These are phyloP conservation scores for Hymenoscyphus occultus DNA, from an alignment of 2,329 filamentous ascomycete genomes.

Conservation along the genomic window DNA sequence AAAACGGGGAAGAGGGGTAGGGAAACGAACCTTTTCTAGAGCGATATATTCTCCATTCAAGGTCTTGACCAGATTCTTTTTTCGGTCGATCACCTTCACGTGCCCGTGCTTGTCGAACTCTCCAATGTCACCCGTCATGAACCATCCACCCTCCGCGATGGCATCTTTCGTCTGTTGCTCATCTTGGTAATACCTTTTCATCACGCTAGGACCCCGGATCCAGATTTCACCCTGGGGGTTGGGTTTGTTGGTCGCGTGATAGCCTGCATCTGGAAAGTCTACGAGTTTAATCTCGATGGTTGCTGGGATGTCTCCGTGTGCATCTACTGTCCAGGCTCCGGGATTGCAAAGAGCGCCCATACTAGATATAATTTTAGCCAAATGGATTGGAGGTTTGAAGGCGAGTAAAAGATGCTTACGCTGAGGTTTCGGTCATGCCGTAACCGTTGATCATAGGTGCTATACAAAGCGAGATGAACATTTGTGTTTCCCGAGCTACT, in stretches of 20 bases:
- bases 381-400: not conserved
- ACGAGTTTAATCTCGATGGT: conserved; percentile 86
- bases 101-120: conserved; percentile 72
- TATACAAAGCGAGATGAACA: conserved; percentile 84
- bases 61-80: conserved; percentile 94
- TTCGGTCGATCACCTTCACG: conserved; percentile 76
- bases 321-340: conserved; percentile 70
- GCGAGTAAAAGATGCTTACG: conserved; percentile 47
- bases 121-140: conserved; percentile 83
- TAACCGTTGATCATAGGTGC: conserved; percentile 92
- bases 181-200: conserved; percentile 76
- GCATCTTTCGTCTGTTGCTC: conserved; percentile 76
- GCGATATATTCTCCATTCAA: conserved; percentile 95
- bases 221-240: conserved; percentile 84
- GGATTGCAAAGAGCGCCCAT: conserved; percentile 78
- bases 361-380: conserved; percentile 69
- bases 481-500: conserved; percentile 78
- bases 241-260: conserved; percentile 59
- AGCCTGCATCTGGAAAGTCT: conserved; percentile 80
- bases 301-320: conserved; percentile 73
- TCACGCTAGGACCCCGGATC: conserved; percentile 74
- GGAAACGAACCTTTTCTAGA: conserved; percentile 64
- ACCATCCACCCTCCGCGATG: conserved; percentile 74
- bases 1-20: conserved; percentile 13
- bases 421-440: conserved; percentile 86